Conservation (phyloP, 768 basidiomycete species). For the Phylloporus sp. region DNA sequence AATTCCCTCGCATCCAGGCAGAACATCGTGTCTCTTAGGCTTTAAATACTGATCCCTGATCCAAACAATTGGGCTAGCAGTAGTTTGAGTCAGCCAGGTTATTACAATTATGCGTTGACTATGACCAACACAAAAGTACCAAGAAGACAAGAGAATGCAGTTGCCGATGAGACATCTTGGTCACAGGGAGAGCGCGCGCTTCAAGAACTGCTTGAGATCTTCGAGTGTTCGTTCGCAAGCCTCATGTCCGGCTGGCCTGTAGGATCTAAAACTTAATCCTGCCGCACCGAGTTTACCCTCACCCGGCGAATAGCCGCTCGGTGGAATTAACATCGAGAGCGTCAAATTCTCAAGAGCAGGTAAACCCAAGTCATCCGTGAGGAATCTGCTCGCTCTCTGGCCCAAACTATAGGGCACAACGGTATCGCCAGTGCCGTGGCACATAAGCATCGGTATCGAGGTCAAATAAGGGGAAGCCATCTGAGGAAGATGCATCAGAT, state of each 20-base stretch:
- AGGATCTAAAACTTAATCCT: slow-evolving; percentile 65
- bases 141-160: neutral
- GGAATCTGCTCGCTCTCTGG: slow-evolving; percentile 48
- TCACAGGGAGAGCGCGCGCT: slow-evolving; percentile 44
- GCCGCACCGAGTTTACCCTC: slow-evolving; percentile 20
- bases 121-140: neutral
- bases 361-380: slow-evolving; percentile 52
- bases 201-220: slow-evolving; percentile 69
- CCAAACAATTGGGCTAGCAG: neutral
- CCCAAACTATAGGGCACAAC: slow-evolving; percentile 59
- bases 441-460: slow-evolving; percentile 78
- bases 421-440: slow-evolving; percentile 73
- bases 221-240: slow-evolving; percentile 59
- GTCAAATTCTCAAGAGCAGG: slow-evolving; percentile 32
- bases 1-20: neutral
- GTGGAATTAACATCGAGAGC: slow-evolving; percentile 29
- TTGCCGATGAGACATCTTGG: neutral
- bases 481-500: slow-evolving; percentile 33
- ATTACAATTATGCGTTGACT: neutral
- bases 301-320: slow-evolving; percentile 16
- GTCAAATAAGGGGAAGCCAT: slow-evolving; percentile 56
- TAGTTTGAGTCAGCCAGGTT: neutral
- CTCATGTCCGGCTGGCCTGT: slow-evolving; percentile 64
- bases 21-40: neutral
- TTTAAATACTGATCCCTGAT: neutral